Conservation (phyloP, 352 stramenopile genomes). For the Globisporangium radiosum region DNA sequence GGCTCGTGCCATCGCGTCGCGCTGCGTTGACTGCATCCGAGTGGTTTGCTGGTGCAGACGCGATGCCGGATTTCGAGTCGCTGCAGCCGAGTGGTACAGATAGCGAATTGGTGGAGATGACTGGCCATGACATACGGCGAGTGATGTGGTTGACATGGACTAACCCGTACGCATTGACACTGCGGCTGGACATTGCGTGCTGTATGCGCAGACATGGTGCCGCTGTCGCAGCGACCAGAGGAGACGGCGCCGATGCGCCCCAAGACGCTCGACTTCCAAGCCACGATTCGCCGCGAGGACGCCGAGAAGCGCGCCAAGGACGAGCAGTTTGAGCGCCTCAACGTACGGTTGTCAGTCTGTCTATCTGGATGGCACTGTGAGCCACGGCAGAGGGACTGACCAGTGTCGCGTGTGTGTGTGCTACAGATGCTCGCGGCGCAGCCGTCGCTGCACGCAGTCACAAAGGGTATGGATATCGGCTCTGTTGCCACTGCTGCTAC, state of each 20-base stretch:
- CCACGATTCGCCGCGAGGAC: constrained; percentile 45
- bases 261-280: constrained; percentile 72
- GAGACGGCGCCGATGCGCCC: constrained; percentile 27
- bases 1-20: constrained; percentile 21
- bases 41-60: constrained; percentile 55
- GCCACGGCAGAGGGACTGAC: background rate
- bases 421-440: constrained; percentile 51
- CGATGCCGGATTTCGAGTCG: constrained; percentile 39
- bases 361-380: background rate
- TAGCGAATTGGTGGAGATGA: background rate
- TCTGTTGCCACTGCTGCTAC: constrained; percentile 4
- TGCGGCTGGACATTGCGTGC: background rate
- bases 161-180: background rate
- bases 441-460: constrained; percentile 59
- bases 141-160: background rate
- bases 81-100: constrained; percentile 40
- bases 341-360: constrained; percentile 23
- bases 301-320: constrained; percentile 53
- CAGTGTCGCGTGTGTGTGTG: constrained; percentile 3
- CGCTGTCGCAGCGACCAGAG: constrained; percentile 50
- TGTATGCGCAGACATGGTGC: constrained; percentile 38
- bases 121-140: background rate
- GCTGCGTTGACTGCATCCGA: constrained; percentile 26
- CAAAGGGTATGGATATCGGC: constrained; percentile 13
- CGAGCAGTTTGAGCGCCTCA: constrained; percentile 64